Base-by-base conservation (phyloP, 306 rosid genomes). In the Trichosanthes truncata region DNA sequence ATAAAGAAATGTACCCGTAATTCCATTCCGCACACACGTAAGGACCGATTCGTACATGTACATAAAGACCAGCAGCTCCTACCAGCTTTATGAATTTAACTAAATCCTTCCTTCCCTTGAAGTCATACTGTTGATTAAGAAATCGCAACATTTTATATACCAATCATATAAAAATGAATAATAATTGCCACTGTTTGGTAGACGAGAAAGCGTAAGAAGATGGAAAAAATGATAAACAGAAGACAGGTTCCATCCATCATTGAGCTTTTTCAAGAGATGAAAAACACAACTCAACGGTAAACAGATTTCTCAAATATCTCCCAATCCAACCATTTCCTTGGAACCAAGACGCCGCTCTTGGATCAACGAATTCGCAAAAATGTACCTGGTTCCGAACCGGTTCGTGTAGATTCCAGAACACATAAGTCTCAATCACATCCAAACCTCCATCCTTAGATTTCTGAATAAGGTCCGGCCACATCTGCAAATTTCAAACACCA, bases 11-110 rank as follows among this genome's bases (percentile, higher is more conserved):
- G 80, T 86, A 95, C 98, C 98, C 98, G 2, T 92, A 95, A 86
- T 95, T 95, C 98, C 98, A 95, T 83, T 95, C 98, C 9, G 98
- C 98, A 72, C 98, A 95, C 1, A 81, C 98, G 14, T 95, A 95
- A 14, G 98, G 98, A 67, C 98, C 98, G 80, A 95, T 92, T 74
- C 98, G 91, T 13, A 95, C 95, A 87, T 89, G 97, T 76, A 87
- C 92, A 78, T 91, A 92, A 12, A 92, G 86, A 35, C 97, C 98
- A 26, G 93, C 97, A 35, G 85, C 96, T 72, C 88, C 97, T 8
- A 91, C 97, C 45, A 87, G 60, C 85, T 92, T 95, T 83, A 95
- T 87, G 78, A 95, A 95, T 81, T 88, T 78, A 29, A 89, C 93
- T 83, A 95, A 81, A 86, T 95, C 97, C 7, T 84, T 89, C 52